Evolutionary conservation across 192 early-diverging fungal genomes (phyloP).

Genomic region (Podila epicladia): DNA sequence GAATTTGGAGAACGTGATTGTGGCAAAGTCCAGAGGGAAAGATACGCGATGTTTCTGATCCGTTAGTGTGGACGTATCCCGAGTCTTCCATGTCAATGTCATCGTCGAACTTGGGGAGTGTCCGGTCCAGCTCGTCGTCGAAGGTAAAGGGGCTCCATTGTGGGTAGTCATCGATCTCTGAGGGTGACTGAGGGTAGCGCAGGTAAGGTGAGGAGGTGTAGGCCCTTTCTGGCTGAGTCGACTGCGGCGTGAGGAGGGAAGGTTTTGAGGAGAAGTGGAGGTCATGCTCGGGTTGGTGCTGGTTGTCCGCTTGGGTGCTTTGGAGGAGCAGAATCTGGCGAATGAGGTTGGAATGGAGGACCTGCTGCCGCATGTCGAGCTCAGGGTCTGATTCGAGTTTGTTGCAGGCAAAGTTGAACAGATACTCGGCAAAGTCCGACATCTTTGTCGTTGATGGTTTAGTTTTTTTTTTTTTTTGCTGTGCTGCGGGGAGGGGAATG

Average conservation of each 20-base stretch:
- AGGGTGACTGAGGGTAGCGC: background rate
- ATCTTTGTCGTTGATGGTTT: background rate
- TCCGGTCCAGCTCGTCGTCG: slow-evolving; percentile 40
- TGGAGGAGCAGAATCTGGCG: slow-evolving; percentile 41
- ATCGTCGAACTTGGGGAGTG: slow-evolving; percentile 2
- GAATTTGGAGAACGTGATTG: background rate
- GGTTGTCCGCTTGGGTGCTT: slow-evolving; percentile 1
- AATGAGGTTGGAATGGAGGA: slow-evolving; percentile 44
- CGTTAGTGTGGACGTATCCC: background rate
- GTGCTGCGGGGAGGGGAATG: background rate
- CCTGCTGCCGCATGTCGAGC: slow-evolving; percentile 36
- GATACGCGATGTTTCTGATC: background rate
- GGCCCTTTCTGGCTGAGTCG: background rate
- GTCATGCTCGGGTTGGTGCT: background rate
- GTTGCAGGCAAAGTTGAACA: slow-evolving; percentile 43
- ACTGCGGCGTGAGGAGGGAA: background rate
- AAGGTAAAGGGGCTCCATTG: slow-evolving; percentile 24
- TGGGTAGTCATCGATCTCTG: background rate
- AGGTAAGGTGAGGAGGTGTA: background rate
- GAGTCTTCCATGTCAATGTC: background rate
- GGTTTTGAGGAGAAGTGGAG: background rate
- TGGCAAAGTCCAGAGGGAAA: background rate
- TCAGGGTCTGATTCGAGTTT: slow-evolving; percentile 35
- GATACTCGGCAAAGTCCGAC: slow-evolving; percentile 38
- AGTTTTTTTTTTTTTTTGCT: background rate